phyloP scores from a whole-genome alignment of 202 grass and related monocot genomes.

The Setaria italica region DNA sequence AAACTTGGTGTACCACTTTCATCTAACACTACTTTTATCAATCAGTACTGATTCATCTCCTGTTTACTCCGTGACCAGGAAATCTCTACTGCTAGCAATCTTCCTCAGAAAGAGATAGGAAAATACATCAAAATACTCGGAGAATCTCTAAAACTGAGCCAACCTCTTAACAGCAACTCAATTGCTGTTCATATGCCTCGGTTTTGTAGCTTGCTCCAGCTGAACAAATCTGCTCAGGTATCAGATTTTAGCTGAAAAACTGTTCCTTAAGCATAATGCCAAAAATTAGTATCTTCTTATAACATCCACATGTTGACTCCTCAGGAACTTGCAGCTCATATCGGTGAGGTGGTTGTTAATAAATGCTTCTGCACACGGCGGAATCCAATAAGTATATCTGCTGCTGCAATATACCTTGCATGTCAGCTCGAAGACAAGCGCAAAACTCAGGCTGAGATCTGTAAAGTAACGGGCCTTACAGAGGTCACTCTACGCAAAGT shows the following conservation, averaged over 20 bases:
- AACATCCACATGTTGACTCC: conserved; percentile 14
- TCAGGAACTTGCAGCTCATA: conserved; percentile 95
- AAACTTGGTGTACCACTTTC: neutral
- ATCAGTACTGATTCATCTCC: conserved; percentile 6
- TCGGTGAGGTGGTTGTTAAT: conserved; percentile 95
- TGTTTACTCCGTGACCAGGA: conserved; percentile 59
- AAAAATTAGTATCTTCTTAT: neutral
- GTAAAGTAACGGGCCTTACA: conserved; percentile 92
- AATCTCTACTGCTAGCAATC: conserved; percentile 97
- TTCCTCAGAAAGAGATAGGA: conserved; percentile 98
- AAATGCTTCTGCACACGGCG: conserved; percentile 94
- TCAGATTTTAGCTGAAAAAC: conserved; percentile 11
- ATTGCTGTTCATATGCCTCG: conserved; percentile 98
- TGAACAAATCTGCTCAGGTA: conserved; percentile 99
- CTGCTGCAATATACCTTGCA: conserved; percentile 95
- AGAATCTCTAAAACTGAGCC: conserved; percentile 90
- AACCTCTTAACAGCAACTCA: conserved; percentile 98
- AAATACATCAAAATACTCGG: conserved; percentile 99
- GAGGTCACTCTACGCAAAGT: conserved; percentile 98
- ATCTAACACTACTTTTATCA: conserved; percentile 5
- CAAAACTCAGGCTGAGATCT: conserved; percentile 98
- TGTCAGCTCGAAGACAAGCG: conserved; percentile 98
- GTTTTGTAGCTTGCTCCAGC: conserved; percentile 93
- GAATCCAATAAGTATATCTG: conserved; percentile 99
- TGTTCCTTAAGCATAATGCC: conserved; percentile 3